phyloP scores from a whole-genome alignment of 805 yeast genomes.

The Candida jianshihensis region DNA sequence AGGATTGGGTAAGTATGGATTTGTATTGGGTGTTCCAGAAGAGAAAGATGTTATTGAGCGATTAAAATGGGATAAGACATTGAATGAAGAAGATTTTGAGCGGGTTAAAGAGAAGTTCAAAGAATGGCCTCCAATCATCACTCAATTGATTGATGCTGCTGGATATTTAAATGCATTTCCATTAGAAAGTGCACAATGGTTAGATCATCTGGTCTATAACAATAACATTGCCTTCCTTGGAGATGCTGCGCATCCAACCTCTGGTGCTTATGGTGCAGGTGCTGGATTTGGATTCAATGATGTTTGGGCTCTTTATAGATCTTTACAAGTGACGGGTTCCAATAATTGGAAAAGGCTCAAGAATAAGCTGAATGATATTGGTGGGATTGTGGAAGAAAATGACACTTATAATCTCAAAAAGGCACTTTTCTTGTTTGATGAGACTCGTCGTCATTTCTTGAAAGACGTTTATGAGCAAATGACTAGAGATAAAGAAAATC shows the following conservation, averaged over 20 bases:
- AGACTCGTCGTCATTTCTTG: conserved; percentile 2
- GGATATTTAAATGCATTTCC: conserved; percentile 1
- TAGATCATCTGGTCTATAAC: background rate
- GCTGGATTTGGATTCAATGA: conserved; percentile 3
- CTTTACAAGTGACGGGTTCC: background rate
- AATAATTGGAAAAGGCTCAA: background rate
- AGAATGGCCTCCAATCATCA: background rate
- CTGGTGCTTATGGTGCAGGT: conserved; percentile 4
- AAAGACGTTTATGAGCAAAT: conserved; percentile 1
- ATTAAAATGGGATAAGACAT: background rate
- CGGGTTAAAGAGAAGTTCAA: background rate
- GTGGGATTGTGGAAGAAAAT: background rate
- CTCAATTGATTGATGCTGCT: background rate
- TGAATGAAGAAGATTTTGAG: background rate
- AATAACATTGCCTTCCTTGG: conserved; percentile 2
- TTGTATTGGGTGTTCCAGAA: background rate
- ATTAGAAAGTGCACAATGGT: conserved; percentile 2
- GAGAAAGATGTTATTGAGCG: background rate
- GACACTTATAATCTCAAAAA: background rate
- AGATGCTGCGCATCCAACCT: conserved; percentile 6
- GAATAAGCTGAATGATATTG: background rate
- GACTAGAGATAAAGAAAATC: background rate
- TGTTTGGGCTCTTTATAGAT: conserved; percentile 4
- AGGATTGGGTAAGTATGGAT: background rate
- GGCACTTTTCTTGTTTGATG: conserved; percentile 2